phyloP scores from a whole-genome alignment of 208 protist genomes.

The Lotmaria passim region DNA sequence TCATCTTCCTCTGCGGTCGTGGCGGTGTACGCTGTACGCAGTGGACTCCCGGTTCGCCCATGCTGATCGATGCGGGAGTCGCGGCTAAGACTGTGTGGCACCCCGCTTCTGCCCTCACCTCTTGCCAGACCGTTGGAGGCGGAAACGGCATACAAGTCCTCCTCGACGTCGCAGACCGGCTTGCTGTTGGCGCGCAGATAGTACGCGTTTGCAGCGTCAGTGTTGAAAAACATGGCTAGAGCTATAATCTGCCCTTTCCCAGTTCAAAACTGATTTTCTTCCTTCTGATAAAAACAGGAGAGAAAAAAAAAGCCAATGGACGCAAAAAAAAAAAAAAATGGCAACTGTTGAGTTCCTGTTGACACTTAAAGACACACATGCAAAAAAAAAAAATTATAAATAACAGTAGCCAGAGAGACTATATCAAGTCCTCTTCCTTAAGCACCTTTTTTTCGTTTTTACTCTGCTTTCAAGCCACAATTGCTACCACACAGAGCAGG shows the following conservation, averaged over 20 bases:
- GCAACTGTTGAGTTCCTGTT: not conserved
- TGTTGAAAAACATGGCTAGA: conserved; percentile 42
- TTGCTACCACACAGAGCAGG: too few relatives aligned
- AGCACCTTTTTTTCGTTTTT: too few relatives aligned
- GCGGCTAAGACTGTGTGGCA: not conserved
- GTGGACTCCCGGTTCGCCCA: not conserved
- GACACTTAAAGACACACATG: too few relatives aligned
- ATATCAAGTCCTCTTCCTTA: too few relatives aligned
- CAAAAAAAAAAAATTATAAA: too few relatives aligned
- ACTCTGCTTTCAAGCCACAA: too few relatives aligned
- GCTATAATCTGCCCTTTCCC: not conserved
- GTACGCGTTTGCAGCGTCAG: conserved; percentile 35
- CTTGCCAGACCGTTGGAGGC: not conserved
- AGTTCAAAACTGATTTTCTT: not conserved
- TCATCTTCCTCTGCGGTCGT: not conserved
- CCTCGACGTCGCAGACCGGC: conserved; percentile 9
- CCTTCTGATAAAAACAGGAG: not conserved
- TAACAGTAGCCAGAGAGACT: too few relatives aligned
- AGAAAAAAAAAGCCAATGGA: not conserved
- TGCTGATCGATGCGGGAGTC: not conserved
- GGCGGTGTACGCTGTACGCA: not conserved
- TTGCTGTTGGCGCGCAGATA: conserved; percentile 24
- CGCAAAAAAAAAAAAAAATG: not conserved
- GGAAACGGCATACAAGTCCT: not conserved
- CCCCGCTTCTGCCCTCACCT: not conserved